These are phyloP conservation scores for Podospora fimiseda DNA, from an alignment of 495 filamentous ascomycete species.

Conservation along the genomic window DNA sequence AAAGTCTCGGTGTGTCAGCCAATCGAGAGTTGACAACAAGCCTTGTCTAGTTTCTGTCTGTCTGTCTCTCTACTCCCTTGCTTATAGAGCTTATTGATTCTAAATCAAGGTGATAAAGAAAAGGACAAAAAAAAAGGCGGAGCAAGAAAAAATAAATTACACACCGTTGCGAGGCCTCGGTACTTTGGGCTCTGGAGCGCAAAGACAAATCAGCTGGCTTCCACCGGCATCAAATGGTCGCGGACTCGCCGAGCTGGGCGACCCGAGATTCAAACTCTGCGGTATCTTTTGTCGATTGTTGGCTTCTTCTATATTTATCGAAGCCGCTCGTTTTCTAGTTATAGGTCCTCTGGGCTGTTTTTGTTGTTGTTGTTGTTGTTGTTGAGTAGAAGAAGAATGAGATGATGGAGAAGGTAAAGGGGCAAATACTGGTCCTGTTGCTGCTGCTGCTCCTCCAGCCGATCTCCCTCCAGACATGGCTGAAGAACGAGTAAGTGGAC, in stretches of 20 bases:
- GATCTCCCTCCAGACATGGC: slow-evolving; percentile 21
- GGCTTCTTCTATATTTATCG: slow-evolving; percentile 42
- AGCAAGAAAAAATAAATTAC: slow-evolving; percentile 43
- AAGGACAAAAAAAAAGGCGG: slow-evolving; percentile 5
- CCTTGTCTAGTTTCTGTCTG: not conserved
- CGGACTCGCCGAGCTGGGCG: slow-evolving; percentile 26
- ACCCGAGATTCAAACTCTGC: slow-evolving; percentile 35
- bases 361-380: slow-evolving; percentile 1
- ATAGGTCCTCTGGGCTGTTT: slow-evolving; percentile 12
- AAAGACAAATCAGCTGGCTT: slow-evolving; percentile 68
- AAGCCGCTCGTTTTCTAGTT: slow-evolving; percentile 41
- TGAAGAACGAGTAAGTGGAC: slow-evolving; percentile 21
- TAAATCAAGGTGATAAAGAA: not conserved
- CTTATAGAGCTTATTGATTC: not conserved
- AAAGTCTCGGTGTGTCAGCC: slow-evolving; percentile 16
- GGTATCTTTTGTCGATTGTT: slow-evolving; percentile 35
- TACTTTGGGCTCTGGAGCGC: slow-evolving; percentile 88
- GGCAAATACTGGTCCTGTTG: not conserved
- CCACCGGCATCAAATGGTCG: slow-evolving; percentile 21
- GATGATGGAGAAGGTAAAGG: not conserved
- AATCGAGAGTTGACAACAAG: not conserved
- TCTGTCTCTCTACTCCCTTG: slow-evolving; percentile 1
- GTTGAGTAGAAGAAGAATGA: too few relatives aligned
- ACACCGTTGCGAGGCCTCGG: slow-evolving; percentile 92
- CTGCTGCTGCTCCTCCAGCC: slow-evolving; percentile 2